phyloP scores from a whole-genome alignment of 371 early-diverging fungal genomes.

The Syncephalastrum contaminatum region DNA sequence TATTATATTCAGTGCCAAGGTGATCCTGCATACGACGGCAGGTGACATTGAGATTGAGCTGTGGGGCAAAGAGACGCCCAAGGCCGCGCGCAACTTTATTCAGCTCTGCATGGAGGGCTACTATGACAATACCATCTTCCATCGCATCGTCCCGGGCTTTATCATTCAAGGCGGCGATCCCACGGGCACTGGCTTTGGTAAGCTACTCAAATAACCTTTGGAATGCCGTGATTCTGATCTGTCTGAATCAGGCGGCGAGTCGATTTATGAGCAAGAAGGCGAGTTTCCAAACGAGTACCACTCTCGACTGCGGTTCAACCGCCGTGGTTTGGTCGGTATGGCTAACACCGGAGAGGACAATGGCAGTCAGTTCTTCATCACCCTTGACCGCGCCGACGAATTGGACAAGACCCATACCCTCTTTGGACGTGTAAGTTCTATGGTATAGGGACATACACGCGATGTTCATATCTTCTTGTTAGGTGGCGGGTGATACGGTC shows the following conservation, averaged over 20 bases:
- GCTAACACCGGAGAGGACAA: conserved; percentile 86
- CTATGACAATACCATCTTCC: conserved; percentile 86
- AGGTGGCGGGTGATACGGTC: conserved; percentile 89
- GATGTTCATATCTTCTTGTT: conserved; percentile 1
- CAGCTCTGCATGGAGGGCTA: conserved; percentile 85
- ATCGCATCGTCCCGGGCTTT: conserved; percentile 84
- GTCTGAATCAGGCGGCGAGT: conserved; percentile 77
- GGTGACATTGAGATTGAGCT: conserved; percentile 93
- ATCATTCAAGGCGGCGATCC: conserved; percentile 99
- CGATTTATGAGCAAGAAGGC: conserved; percentile 72
- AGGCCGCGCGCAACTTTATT: conserved; percentile 90
- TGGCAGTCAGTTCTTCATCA: conserved; percentile 93
- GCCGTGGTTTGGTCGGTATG: conserved; percentile 90
- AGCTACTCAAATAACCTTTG: too few species aligned
- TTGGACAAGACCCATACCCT: conserved; percentile 86
- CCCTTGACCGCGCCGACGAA: conserved; percentile 84
- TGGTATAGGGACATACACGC: too few species aligned
- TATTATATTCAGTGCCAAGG: conserved; percentile 73
- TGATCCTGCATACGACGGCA: conserved; percentile 81
- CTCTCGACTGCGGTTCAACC: conserved; percentile 82
- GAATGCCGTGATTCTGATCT: too few species aligned
- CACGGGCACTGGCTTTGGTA: conserved; percentile 76
- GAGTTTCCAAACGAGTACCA: conserved; percentile 91
- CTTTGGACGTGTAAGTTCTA: conserved; percentile 86
- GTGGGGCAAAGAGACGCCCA: conserved; percentile 92